Percentiles rank a stretch among this genome's conserved stretches.
Evolutionary conservation across 2,329 filamentous ascomycete genomes (phyloP).

Genomic region (Fusarium multiceps): DNA sequence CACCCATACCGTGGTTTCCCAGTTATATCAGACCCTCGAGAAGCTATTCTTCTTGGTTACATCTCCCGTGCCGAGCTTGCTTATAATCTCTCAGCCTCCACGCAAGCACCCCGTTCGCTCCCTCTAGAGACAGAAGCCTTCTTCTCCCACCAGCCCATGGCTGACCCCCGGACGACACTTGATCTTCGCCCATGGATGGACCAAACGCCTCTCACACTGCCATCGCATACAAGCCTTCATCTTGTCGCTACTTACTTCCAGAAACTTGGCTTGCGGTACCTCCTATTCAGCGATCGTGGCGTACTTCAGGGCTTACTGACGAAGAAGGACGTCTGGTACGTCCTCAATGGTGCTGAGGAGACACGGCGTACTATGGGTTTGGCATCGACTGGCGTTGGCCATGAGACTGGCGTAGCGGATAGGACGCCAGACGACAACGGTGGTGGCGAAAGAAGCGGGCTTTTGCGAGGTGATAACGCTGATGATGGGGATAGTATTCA

Average conservation of each 20-base stretch:
- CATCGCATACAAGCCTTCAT: constrained; percentile 78
- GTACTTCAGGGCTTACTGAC: constrained; percentile 86
- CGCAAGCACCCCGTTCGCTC: constrained; percentile 68
- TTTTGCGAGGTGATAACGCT: constrained; percentile 54
- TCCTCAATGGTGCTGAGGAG: constrained; percentile 82
- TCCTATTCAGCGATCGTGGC: constrained; percentile 87
- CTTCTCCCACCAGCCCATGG: constrained; percentile 85
- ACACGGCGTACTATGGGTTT: constrained; percentile 58
- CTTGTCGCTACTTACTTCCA: constrained; percentile 95
- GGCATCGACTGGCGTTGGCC: constrained; percentile 29
- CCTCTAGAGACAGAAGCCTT: constrained; percentile 80
- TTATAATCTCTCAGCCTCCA: constrained; percentile 74
- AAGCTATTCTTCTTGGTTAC: constrained; percentile 87
- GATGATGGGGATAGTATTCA: constrained; percentile 50
- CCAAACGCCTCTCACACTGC: constrained; percentile 93
- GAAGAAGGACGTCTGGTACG: constrained; percentile 97
- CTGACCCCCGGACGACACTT: constrained; percentile 80
- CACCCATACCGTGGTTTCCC: constrained; percentile 92
- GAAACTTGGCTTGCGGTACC: constrained; percentile 89
- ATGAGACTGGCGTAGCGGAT: constrained; percentile 51
- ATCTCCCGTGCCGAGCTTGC: constrained; percentile 91
- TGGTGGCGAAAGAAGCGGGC: constrained; percentile 56
- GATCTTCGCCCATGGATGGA: constrained; percentile 99
- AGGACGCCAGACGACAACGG: constrained; percentile 46
- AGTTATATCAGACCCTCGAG: constrained; percentile 80